Conservation (phyloP, 129 eudicot species). For the Rutidosis leptorrhynchoides region DNA sequence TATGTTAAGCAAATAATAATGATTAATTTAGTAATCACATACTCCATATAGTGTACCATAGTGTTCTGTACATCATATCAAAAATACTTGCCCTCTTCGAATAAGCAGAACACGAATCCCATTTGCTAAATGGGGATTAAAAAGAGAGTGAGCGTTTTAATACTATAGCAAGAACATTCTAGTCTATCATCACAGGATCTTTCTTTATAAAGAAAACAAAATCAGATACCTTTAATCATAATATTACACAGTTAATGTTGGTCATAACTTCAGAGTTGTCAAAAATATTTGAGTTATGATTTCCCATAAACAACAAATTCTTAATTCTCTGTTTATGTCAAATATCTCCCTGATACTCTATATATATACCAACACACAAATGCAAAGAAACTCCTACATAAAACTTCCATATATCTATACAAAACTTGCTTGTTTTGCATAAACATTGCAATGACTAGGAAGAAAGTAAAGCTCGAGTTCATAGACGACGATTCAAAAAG, state of each 20-base stretch:
- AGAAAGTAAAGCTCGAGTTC: constrained; percentile 40
- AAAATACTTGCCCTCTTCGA: too few relatives aligned
- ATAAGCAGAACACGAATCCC: too few relatives aligned
- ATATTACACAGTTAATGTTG: constrained; percentile 7
- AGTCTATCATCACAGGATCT: too few relatives aligned
- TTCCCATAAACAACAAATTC: constrained; percentile 10
- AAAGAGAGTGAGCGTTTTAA: too few relatives aligned
- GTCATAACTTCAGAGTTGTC: constrained; percentile 9
- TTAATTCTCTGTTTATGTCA: constrained; percentile 16
- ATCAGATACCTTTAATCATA: constrained; percentile 20
- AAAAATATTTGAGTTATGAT: constrained; percentile 20
- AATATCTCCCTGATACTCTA: constrained; percentile 1
- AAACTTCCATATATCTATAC: constrained; percentile 26
- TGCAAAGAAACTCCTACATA: constrained; percentile 23
- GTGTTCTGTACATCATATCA: too few relatives aligned
- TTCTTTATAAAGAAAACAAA: background rate
- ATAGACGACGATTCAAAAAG: constrained; percentile 32
- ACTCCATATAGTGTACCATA: too few relatives aligned
- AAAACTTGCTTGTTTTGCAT: constrained; percentile 24
- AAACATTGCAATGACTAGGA: constrained; percentile 33
- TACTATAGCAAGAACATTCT: too few relatives aligned
- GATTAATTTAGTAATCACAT: too few relatives aligned
- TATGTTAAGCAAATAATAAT: too few relatives aligned
- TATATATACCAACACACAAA: constrained; percentile 28
- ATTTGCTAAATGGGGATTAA: too few relatives aligned